These are phyloP conservation scores for Chrysoporthe cubensis DNA, from an alignment of 2,329 filamentous ascomycete genomes.

Conservation along the genomic window DNA sequence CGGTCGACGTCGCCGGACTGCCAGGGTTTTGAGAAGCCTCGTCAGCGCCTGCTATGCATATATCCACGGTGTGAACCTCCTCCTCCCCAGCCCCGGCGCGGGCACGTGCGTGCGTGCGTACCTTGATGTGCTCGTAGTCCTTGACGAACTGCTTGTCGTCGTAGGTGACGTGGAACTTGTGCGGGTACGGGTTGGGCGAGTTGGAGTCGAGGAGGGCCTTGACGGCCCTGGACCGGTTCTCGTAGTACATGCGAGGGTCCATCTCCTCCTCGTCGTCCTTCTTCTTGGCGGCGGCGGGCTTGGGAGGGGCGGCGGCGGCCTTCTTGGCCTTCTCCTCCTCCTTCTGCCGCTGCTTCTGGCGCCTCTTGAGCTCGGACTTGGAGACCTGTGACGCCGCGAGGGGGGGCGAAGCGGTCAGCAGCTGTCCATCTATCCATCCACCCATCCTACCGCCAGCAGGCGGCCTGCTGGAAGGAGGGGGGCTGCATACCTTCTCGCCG, in stretches of 20 bases:
- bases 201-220: slow-evolving; percentile 74
- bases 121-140: slow-evolving; percentile 70
- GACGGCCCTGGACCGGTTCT: slow-evolving; percentile 84
- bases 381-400: slow-evolving; percentile 52
- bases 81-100: no score
- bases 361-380: slow-evolving; percentile 91
- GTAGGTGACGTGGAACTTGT: slow-evolving; percentile 88
- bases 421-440: not conserved
- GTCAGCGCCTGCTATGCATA: not conserved
- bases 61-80: not conserved
- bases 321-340: slow-evolving; percentile 90
- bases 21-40: not conserved
- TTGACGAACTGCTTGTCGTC: slow-evolving; percentile 79
- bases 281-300: slow-evolving; percentile 55
- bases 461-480: no score
- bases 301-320: slow-evolving; percentile 60
- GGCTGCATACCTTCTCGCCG: slow-evolving; percentile 64
- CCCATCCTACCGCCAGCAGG: no score
- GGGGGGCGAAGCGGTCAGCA: slow-evolving; percentile 15
- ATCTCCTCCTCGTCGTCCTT: slow-evolving; percentile 65
- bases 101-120: not conserved
- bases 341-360: slow-evolving; percentile 86
- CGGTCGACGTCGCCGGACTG: slow-evolving; percentile 82
- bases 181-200: slow-evolving; percentile 84
- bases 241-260: slow-evolving; percentile 78